Evolutionary conservation across 2,329 filamentous ascomycete genomes (phyloP).

Genomic region (Hortaea sp.): DNA sequence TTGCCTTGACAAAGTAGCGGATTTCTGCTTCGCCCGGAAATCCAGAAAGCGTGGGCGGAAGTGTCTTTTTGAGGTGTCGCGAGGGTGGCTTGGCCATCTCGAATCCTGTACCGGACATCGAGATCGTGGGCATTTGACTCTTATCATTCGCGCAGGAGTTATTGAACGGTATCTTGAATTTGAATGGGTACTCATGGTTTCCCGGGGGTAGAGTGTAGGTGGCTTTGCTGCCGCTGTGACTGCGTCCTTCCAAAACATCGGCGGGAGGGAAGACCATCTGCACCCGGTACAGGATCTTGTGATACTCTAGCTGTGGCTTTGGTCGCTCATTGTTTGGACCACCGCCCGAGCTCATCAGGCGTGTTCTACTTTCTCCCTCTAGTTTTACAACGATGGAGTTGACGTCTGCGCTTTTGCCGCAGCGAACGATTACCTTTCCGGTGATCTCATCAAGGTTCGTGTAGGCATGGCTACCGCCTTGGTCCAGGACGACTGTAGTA

Average conservation of each 20-base stretch:
- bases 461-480: conserved; percentile 20
- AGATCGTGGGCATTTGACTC: conserved; percentile 32
- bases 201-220: conserved; percentile 56
- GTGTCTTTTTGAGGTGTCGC: conserved; percentile 69
- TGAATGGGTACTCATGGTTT: conserved; percentile 66
- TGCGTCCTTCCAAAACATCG: conserved; percentile 27
- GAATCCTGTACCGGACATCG: conserved; percentile 33
- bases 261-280: conserved; percentile 60
- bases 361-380: conserved; percentile 66
- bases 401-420: conserved; percentile 35
- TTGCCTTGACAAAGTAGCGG: conserved; percentile 91
- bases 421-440: conserved; percentile 43
- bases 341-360: conserved; percentile 44
- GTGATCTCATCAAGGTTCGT: conserved; percentile 69
- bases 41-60: conserved; percentile 82
- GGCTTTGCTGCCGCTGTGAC: conserved; percentile 21
- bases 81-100: conserved; percentile 37
- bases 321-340: conserved; percentile 33
- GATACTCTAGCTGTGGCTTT: conserved; percentile 39
- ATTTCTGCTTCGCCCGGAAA: conserved; percentile 84
- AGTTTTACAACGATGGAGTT: conserved; percentile 64
- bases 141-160: conserved; percentile 51
- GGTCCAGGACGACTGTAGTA: conserved; percentile 24
- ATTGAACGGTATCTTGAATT: conserved; percentile 64
- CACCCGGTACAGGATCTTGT: conserved; percentile 63